Base-by-base conservation (phyloP, 768 basidiomycete genomes). In the Gloeopeniophorella convolvens region DNA sequence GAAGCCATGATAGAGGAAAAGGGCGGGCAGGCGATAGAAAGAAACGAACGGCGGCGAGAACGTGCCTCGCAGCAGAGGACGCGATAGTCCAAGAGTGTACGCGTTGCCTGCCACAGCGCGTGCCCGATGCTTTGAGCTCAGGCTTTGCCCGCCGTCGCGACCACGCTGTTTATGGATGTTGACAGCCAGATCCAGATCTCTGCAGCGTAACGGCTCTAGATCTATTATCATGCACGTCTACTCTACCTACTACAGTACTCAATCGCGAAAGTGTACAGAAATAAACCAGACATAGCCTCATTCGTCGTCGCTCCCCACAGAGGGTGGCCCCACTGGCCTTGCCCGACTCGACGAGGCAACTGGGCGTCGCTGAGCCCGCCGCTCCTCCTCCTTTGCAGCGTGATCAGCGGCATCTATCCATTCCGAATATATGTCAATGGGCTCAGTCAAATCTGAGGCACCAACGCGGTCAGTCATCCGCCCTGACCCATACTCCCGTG, bases 331-430 rank as follows among this genome's bases (percentile, higher is more conserved):
- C 3, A 63, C 65, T 0, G 66, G 68, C n/a, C 58, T 61, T 16
- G 63, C 58, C 59, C 73, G 65, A 42, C 74, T 75, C 0, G 86
- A 88, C 3, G 81, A 73, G 23, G 72, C 74, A 30, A 65, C 68
- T 3, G 78, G 73, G 35, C 82, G 77, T 32, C 79, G 78, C 28
- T 70, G 63, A 21, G 70, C 61, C 18, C 45, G 49, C 24, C 48
- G 45, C 4, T 73, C 72, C 15, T 77, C 78, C 42, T 84, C 80
- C 51, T 72, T 76, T 63, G 89, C 83, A 28, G 87, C 88, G 8
- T 85, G 83, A 63, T 90, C 88, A 5, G 87, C 85, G 42, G 88
- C 88, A 63, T 90, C 88, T 55, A 91, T 89, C 89, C 89, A 92
- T 63, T 89, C 87, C 6, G 89, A 89, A 64, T 90, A 92, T 26